Conservation (phyloP, 352 stramenopile species). For the Saprolegnia diclina region DNA sequence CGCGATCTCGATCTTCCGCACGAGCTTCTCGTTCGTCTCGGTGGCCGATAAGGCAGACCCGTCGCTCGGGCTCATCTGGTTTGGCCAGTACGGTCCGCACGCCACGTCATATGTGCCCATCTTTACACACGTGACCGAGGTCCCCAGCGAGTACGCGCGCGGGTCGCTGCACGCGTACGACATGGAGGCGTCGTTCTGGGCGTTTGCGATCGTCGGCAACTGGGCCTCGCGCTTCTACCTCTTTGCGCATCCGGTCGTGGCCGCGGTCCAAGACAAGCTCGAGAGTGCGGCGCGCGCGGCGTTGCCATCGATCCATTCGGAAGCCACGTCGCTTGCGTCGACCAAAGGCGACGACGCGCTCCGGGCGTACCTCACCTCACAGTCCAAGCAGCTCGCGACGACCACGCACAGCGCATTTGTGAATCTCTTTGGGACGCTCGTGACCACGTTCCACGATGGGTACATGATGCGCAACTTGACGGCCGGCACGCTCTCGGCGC, state of each 20-base stretch:
- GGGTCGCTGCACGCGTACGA: constrained; percentile 69
- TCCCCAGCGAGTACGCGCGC: constrained; percentile 44
- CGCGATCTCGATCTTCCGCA: constrained; percentile 92
- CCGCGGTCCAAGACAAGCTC: constrained; percentile 50
- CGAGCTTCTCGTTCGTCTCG: constrained; percentile 86
- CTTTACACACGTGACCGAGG: constrained; percentile 55
- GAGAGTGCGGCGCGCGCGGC: constrained; percentile 42
- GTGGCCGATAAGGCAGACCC: constrained; percentile 49
- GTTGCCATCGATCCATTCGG: constrained; percentile 34
- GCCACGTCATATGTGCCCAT: constrained; percentile 86
- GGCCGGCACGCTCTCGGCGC: constrained; percentile 36
- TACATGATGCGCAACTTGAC: constrained; percentile 65
- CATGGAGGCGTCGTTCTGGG: constrained; percentile 63
- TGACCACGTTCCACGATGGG: constrained; percentile 76
- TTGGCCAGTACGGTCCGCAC: constrained; percentile 89
- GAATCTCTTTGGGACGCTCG: constrained; percentile 57
- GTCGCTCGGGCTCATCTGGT: constrained; percentile 69
- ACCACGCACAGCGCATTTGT: constrained; percentile 51
- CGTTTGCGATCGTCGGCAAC: constrained; percentile 79
- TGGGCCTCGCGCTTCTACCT: constrained; percentile 76
- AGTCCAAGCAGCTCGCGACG: constrained; percentile 45
- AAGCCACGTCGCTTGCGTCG: constrained; percentile 31
- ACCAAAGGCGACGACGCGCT: constrained; percentile 42
- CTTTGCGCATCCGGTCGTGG: constrained; percentile 55
- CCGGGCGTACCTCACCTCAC: constrained; percentile 46